A percentile compares a stretch with the other conserved stretches of the same genome.
Conservation (phyloP, 139 green algal genomes). For the Chlamydomonas incerta region DNA sequence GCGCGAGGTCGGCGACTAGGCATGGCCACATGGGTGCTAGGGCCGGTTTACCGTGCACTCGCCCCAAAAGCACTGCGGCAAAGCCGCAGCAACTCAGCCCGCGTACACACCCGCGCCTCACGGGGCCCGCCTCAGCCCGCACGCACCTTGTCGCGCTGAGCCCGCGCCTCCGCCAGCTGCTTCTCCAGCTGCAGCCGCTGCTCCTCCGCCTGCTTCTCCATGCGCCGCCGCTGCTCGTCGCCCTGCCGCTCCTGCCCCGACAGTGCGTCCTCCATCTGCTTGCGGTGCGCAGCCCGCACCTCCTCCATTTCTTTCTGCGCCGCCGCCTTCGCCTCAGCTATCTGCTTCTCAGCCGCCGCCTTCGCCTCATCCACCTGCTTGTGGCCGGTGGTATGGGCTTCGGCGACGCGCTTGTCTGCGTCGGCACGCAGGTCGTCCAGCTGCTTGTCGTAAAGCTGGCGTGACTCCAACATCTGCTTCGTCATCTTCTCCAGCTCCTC, state of each 20-base stretch:
- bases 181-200: conserved; percentile 1
- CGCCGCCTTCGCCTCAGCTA: background rate
- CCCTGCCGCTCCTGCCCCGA: background rate
- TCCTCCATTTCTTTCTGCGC: conserved; percentile 6
- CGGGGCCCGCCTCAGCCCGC: no score
- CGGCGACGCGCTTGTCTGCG: no score
- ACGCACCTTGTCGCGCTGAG: conserved; percentile 22
- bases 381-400: no score
- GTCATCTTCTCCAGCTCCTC: conserved; percentile 47
- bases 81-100: no score
- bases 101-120: no score
- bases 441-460: conserved; percentile 28
- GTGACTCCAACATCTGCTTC: background rate
- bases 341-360: background rate
- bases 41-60: no score
- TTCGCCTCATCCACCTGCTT: background rate
- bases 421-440: background rate
- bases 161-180: conserved; percentile 15
- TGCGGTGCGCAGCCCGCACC: background rate
- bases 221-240: conserved; percentile 13
- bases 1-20: no score
- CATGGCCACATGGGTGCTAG: no score
- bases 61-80: no score
- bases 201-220: conserved; percentile 25
- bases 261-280: conserved; percentile 1